Base-by-base conservation (phyloP, 768 basidiomycete genomes). In the Wakefieldia striispora region DNA sequence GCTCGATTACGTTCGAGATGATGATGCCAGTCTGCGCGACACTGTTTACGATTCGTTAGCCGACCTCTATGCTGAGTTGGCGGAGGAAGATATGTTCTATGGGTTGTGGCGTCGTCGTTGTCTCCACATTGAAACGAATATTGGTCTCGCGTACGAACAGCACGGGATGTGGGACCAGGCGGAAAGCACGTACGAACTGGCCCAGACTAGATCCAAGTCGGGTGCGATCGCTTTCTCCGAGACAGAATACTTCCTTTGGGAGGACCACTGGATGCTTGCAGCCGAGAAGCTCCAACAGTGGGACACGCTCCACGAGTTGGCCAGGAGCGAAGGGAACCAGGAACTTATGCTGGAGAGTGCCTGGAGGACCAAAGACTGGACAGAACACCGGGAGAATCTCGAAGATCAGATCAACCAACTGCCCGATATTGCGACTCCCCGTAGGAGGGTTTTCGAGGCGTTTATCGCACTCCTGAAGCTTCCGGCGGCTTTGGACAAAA, bases 131-230 rank as follows among this genome's bases (percentile, higher is more conserved):
- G 97, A 99, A 59, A 97, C 95, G 16, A 97, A 95, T 54, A 77
- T 83, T 12, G 90, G 84, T 3, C 74, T 95, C 20, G 83, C 91
- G 3, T 93, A 88, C 58, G 97, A 99, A 69, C 97, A 99, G 66
- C 89, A 89, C 54, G 97, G 97, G 12, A 86, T 97, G 80, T 99
- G 95, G 95, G 88, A 91, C 26, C 86, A 94, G 60, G 94, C 97
- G 0, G 81, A 89, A 34, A 81, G 76, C 52, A 79, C 86, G 35
- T 97, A 99, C 68, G 97, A 99, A 69, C 72, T 75, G 21, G 97
- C 95, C 1, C 95, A 97, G 69, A 84, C 75, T 56, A 90, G 86
- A 67, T 86, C 93, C 8, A 79, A 93, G 40, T 75, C 80, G 4
- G 91, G 92, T 5, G 72, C 80, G 6, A 82, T 97, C 45, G 84